Evolutionary conservation across 2,329 filamentous ascomycete genomes (phyloP), one percentile per base, ranked within the genome.

Genomic region (Sporothrix variecibatus): DNA sequence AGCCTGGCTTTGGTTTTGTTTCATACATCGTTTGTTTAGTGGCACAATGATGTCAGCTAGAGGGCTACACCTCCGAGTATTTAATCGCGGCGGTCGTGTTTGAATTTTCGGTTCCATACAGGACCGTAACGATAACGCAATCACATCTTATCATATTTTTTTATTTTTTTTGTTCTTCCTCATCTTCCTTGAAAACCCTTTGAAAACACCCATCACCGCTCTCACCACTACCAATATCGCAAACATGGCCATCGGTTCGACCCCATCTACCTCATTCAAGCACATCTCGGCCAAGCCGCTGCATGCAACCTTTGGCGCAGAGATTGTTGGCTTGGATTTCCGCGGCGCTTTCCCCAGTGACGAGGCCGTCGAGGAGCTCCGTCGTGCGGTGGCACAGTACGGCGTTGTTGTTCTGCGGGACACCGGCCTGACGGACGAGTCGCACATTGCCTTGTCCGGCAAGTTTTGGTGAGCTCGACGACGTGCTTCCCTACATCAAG

Each of bases 251-350:
- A 31, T 60, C 12, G 56, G 12, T 28, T 15, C 40, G 2, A 43
- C 40, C 40, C 40, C 40, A 11, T 28, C n/a, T 17, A 60, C 56
- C 12, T 28, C 56, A 4, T 60, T 60, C 26, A 60, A 11, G 26
- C 56, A 60, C 26, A 60, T 60, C 56, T 60, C 56, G n/a, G 56
- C 56, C 26, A 60, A 60, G 56, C 56, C 56, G 56, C 56, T 60
- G 23, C 56, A 60, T 23, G 3, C 56, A 60, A 60, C 56, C 8
- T 60, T 60, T 28, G 56, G 56, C 26, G 56, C 56, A 2, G 56
- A 60, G 12, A 60, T 60, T 60, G 23, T 26, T 15, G 56, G 56
- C 56, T 31, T 60, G 26, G 56, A 60, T 15, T 60, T 60, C 26
- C 56, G 12, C 56, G 26, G 23, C 56, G 12, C 56, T 4, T 31